Base-by-base conservation (phyloP, 305 asterid genomes). In the Fraxinus sp. region DNA sequence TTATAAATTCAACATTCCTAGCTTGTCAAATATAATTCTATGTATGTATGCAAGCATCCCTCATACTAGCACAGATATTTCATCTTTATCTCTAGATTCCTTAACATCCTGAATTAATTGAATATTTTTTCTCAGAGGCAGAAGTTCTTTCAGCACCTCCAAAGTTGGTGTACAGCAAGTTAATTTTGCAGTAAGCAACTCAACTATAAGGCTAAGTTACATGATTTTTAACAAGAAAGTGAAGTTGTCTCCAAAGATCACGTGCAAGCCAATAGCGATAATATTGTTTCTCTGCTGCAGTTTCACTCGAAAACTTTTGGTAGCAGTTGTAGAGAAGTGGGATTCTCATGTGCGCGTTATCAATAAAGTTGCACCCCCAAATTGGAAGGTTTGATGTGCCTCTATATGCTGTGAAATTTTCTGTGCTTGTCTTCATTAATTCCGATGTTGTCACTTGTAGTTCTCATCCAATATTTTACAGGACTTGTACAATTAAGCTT, bases 71-170 rank as follows among this genome's bases (percentile, higher is more conserved):
- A 49, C 2, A 11, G 20, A 36, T 36, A 11, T 30, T 78, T 14
- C 10, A 14, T 41, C 76, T 16, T 77, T 32, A 73, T 77, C 64
- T 66, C 76, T 78, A 24, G 39, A 70, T 18, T 79, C 82, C 80
- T 77, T 11, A 64, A 66, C 16, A 55, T 33, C 83, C 76, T 71
- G 71, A 66, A n/a, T 85, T 86, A 79, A 84, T 82, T 59, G 20
- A 43, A 30, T 78, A 26, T 57, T 84, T 78, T 49, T 24, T 88
- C 81, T 78, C 95, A 95, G 99, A 95, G 87, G 97, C 93, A 2
- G 92, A 93, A 87, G 97, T 95, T 86, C 98, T 95, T 84, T 91
- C 98, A 78, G 99, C 99, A n/a, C 98, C 98, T 72, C 98, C 96
- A 2, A 95, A 92, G 89, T 86, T 95, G 92, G 98, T 94, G 37